Evolutionary conservation across 2,329 filamentous ascomycete species (phyloP).

Genomic region (Cercospora citrullina): DNA sequence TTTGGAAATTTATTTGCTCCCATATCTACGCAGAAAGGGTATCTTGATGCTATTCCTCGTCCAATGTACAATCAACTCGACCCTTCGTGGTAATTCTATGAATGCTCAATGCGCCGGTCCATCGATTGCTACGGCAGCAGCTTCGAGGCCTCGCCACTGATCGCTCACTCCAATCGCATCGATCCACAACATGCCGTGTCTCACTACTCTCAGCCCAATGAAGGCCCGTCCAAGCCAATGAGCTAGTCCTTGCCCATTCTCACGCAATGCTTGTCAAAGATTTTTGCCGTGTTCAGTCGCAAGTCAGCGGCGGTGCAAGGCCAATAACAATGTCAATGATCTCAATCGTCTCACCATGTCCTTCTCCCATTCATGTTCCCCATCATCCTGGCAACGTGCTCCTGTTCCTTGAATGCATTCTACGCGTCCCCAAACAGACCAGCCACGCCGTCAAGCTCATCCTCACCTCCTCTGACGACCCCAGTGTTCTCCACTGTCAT

Average conservation of each 20-base stretch:
- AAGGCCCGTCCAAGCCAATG: not conserved
- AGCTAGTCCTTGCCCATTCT: not conserved
- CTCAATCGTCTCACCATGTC: not conserved
- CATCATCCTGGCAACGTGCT: conserved; percentile 6
- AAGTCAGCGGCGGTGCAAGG: not conserved
- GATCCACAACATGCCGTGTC: not conserved
- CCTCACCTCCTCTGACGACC: conserved; percentile 44
- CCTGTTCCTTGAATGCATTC: conserved; percentile 5
- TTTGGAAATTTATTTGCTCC: not conserved
- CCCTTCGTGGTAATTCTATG: not conserved
- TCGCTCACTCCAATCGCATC: not conserved
- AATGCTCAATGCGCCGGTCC: not conserved
- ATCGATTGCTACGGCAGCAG: not conserved
- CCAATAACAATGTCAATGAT: not conserved
- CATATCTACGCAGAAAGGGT: not conserved
- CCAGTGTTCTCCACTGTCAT: conserved; percentile 45
- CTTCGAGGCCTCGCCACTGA: not conserved
- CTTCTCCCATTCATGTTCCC: not conserved
- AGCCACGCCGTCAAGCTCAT: conserved; percentile 46
- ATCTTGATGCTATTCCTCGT: not conserved
- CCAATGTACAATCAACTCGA: not conserved
- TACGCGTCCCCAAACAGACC: conserved; percentile 45
- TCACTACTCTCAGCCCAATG: not conserved
- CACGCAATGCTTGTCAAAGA: not conserved
- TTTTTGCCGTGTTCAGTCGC: not conserved